These are phyloP conservation scores for Endothia cerciana DNA, from an alignment of 2,329 filamentous ascomycete species.

Conservation along the genomic window DNA sequence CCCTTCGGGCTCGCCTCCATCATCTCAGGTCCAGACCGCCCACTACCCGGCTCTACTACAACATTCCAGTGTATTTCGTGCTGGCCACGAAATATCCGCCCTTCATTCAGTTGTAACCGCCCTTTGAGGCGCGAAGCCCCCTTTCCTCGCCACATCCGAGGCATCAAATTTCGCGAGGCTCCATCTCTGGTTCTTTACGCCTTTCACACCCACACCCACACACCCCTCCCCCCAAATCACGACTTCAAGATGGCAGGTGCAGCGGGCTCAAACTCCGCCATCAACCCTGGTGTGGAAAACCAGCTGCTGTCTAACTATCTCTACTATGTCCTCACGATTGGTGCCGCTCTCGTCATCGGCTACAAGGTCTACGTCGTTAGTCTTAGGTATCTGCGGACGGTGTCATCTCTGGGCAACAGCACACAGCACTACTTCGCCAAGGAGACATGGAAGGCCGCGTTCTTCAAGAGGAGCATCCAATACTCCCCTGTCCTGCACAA, in stretches of 20 bases:
- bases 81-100: conserved; percentile 28
- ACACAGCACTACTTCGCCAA: conserved; percentile 78
- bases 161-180: neutral
- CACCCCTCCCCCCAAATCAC: neutral
- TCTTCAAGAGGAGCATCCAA: conserved; percentile 68
- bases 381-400: conserved; percentile 69
- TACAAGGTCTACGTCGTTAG: conserved; percentile 68
- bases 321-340: conserved; percentile 64
- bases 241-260: conserved; percentile 25
- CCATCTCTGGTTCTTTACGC: neutral
- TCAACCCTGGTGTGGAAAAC: conserved; percentile 49
- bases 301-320: conserved; percentile 63
- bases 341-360: conserved; percentile 65
- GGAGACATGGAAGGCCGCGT: conserved; percentile 57
- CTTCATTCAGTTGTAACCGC: conserved; percentile 14
- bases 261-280: conserved; percentile 35
- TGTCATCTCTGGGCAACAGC: conserved; percentile 78
- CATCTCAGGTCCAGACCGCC: conserved; percentile 5
- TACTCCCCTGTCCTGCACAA: conserved; percentile 74
- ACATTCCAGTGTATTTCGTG: conserved; percentile 28
- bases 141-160: neutral
- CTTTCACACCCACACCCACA: neutral
- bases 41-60: conserved; percentile 9
- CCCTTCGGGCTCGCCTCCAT: conserved; percentile 9
- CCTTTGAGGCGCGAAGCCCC: neutral